These are phyloP conservation scores for Solanum lycopersicoides DNA, from an alignment of 257 asterid genomes.

Conservation along the genomic window DNA sequence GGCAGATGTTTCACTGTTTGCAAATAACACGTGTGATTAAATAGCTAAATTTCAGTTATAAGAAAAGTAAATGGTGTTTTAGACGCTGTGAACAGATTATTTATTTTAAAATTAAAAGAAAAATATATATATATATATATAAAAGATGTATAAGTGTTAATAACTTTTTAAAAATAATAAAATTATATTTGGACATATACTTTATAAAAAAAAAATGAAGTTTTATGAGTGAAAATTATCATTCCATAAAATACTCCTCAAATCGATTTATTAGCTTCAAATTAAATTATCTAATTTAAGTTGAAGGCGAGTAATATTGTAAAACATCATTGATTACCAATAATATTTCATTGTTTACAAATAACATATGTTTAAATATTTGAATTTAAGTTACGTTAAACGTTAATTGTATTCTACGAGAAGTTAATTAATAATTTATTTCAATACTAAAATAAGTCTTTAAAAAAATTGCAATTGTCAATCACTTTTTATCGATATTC, in stretches of 20 bases:
- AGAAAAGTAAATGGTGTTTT: not conserved
- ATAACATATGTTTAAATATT: not conserved
- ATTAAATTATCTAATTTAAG: not conserved
- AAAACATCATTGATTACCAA: not conserved
- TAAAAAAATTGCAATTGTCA: not conserved
- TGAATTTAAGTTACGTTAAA: not conserved
- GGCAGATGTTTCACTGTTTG: not conserved
- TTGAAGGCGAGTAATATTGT: not conserved
- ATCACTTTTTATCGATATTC: not conserved
- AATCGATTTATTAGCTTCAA: not conserved
- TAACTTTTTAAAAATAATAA: not conserved
- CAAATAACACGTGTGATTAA: not conserved
- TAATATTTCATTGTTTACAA: not conserved
- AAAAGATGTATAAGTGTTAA: not conserved
- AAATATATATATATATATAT: no score
- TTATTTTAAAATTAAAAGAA: not conserved
- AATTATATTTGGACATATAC: not conserved
- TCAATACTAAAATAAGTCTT: not conserved
- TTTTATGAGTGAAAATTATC: not conserved
- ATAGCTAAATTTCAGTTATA: not conserved
- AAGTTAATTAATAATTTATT: not conserved
- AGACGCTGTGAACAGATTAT: not conserved
- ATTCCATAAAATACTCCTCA: not conserved
- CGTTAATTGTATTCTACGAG: not conserved
- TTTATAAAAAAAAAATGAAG: not conserved